Evolutionary conservation across 345 rosid species (phyloP).

Genomic region (Cardamine chenopodiifolia): DNA sequence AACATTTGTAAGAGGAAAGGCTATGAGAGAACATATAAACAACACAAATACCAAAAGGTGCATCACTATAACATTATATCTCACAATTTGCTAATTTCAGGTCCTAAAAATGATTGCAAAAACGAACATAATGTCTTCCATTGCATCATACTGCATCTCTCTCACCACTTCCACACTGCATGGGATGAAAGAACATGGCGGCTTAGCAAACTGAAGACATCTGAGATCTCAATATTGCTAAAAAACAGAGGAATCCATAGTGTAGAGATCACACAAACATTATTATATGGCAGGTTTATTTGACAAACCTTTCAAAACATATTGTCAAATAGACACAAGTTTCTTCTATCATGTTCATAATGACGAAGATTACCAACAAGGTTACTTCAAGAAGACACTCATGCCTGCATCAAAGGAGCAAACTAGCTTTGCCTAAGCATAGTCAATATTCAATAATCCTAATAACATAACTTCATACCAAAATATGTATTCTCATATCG

Average conservation of each 20-base stretch:
- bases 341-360: neutral
- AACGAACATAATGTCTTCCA: constrained; percentile 9
- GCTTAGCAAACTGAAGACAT: constrained; percentile 6
- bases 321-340: no score
- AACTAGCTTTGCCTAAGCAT: neutral
- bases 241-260: neutral
- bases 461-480: neutral
- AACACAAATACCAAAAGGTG: constrained; percentile 3
- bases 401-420: neutral
- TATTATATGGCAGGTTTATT: neutral
- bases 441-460: neutral
- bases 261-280: neutral
- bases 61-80: constrained; percentile 10
- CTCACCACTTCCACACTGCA: constrained; percentile 32
- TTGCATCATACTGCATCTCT: neutral
- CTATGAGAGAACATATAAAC: neutral
- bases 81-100: constrained; percentile 9
- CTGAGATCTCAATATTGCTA: neutral
- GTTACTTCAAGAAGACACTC: neutral
- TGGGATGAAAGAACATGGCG: neutral
- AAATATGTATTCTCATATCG: neutral
- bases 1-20: neutral
- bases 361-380: neutral
- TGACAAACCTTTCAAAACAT: neutral
- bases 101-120: neutral